Percentiles rank a stretch among this genome's conserved stretches.
Conservation (phyloP, 176 grass and related monocot genomes). For the Poa pratensis region DNA sequence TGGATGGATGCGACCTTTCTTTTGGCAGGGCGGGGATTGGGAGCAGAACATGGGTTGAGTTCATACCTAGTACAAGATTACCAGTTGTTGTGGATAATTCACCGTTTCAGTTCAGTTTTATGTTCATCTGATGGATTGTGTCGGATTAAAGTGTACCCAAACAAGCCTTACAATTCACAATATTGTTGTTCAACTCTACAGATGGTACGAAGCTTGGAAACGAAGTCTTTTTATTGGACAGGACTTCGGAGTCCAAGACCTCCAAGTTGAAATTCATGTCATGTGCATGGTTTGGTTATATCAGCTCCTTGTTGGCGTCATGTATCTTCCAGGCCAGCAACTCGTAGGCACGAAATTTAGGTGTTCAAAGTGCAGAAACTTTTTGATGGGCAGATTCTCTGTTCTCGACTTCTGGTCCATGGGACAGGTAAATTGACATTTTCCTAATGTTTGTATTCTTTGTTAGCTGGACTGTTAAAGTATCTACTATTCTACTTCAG, state of each 20-base stretch:
- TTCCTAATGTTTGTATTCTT: not conserved
- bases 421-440: not conserved
- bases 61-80: not conserved
- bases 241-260: constrained; percentile 3
- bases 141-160: not conserved
- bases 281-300: constrained; percentile 24
- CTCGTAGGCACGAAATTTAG: constrained; percentile 63
- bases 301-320: not conserved
- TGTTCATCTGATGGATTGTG: not conserved
- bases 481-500: constrained; percentile 29
- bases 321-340: constrained; percentile 48
- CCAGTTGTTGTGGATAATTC: not conserved
- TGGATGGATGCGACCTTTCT: not conserved
- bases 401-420: constrained; percentile 14
- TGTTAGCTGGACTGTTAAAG: not conserved
- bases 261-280: constrained; percentile 14
- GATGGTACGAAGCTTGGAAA: not conserved
- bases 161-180: not conserved
- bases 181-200: not conserved
- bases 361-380: constrained; percentile 55
- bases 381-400: constrained; percentile 50
- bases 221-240: not conserved
- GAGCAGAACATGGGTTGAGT: not conserved
- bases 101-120: not conserved
- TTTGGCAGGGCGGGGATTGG: not conserved